Evolutionary conservation across 306 rosid species (phyloP).

Genomic region (Gastrolobium bilobum): DNA sequence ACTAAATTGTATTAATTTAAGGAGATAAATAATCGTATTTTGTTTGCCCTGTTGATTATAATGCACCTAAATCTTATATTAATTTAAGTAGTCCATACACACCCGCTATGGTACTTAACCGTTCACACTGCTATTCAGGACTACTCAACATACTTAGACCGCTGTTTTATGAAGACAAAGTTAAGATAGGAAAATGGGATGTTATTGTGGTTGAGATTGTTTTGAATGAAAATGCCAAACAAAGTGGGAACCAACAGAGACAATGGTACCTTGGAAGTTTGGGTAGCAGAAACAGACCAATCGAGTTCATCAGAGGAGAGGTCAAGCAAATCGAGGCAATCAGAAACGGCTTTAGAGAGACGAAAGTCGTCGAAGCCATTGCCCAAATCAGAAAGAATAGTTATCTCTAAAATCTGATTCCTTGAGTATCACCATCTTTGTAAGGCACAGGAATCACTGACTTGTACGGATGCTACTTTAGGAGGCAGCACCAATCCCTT

Average conservation of each 20-base stretch:
- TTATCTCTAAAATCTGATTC: slow-evolving; percentile 85
- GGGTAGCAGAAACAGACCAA: slow-evolving; percentile 69
- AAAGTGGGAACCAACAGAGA: too few relatives aligned
- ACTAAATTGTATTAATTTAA: too few relatives aligned
- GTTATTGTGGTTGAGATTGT: too few relatives aligned
- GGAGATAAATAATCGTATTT: too few relatives aligned
- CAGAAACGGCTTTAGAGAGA: slow-evolving; percentile 69
- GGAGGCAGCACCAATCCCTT: slow-evolving; percentile 96
- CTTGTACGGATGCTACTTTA: slow-evolving; percentile 91
- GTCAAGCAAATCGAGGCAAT: slow-evolving; percentile 81
- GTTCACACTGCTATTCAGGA: too few relatives aligned
- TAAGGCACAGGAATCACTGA: slow-evolving; percentile 90
- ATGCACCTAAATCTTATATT: too few relatives aligned
- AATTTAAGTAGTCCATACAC: too few relatives aligned
- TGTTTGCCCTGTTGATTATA: too few relatives aligned
- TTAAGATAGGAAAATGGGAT: too few relatives aligned
- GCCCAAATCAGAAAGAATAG: slow-evolving; percentile 52
- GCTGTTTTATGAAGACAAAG: too few relatives aligned
- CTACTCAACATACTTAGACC: too few relatives aligned
- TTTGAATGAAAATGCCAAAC: not conserved
- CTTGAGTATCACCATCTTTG: slow-evolving; percentile 88
- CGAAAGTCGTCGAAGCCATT: slow-evolving; percentile 57
- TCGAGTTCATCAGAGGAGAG: slow-evolving; percentile 59
- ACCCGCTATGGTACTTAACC: too few relatives aligned
- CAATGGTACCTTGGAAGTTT: slow-evolving; percentile 60